Evolutionary conservation across 768 basidiomycete species (phyloP), one percentile per base, ranked within the genome.

Genomic region (Gloeophyllum trabeum): DNA sequence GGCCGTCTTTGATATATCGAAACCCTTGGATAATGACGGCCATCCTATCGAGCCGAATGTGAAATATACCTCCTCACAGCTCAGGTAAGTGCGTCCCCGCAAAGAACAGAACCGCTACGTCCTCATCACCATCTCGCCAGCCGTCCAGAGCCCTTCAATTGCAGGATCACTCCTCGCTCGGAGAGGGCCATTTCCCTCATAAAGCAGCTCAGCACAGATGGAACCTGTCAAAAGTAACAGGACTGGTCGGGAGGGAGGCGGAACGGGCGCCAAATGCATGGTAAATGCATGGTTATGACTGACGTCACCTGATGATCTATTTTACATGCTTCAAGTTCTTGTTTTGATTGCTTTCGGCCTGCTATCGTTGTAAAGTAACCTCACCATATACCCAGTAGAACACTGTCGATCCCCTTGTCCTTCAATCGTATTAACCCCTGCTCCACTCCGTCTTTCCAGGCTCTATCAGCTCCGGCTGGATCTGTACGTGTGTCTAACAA

Each of bases 1-100:
- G 3, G 41, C 51, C 13, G 36, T 43, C 23, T 55, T 53, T 38
- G 25, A 47, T 24, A 49, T 55, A 20, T 16, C 19, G 20, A 28
- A 25, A 6, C 43, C 48, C 6, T 10, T 51, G 6, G 51, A 52
- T 35, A 38, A 36, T 1, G 6, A 45, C 13, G 49, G 50, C 3
- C 36, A 41, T 6, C 28, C 38, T 16, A 36, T 48, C 25, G 47
- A 48, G 37, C 47, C 44, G 26, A 45, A 24, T 16, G 22, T 34
- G 20, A 23, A 37, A 7, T 37, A 37, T 37, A 37, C 36, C 7
- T 37, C 36, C 10, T 34, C 34, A 43, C 44, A 39, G 42, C 46
- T 16, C 37, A 43, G 24, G 51, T 49, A 5, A 25, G 50, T 30
- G 24, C 42, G 16, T 43, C 21, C 19, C 21, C 22, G 22, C 12